A percentile compares a stretch with the other conserved stretches of the same genome.
Evolutionary conservation across 768 basidiomycete genomes (phyloP).

Genomic region (Podaxis pistillaris): DNA sequence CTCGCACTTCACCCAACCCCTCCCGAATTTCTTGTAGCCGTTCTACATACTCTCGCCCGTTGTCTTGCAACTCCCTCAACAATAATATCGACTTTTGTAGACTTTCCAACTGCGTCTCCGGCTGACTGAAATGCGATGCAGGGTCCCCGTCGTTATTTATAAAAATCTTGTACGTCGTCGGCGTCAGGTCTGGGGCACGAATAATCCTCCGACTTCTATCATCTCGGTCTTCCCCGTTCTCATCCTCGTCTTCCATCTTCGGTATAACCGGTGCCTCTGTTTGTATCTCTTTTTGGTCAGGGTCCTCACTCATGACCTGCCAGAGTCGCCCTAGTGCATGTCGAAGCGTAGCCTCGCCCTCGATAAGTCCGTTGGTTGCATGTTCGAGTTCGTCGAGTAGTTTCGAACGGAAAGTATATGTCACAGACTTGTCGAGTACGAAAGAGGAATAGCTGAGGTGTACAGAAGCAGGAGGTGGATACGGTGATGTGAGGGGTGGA

Average conservation of each 20-base stretch:
- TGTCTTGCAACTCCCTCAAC: slow-evolving; percentile 80
- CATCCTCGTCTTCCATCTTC: slow-evolving; percentile 69
- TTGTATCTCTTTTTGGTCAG: slow-evolving; percentile 36
- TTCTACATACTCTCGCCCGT: slow-evolving; percentile 84
- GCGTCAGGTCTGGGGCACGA: slow-evolving; percentile 66
- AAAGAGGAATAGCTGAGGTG: slow-evolving; percentile 81
- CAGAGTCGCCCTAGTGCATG: slow-evolving; percentile 77
- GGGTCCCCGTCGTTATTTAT: slow-evolving; percentile 47
- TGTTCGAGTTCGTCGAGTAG: slow-evolving; percentile 78
- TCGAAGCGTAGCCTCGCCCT: slow-evolving; percentile 74
- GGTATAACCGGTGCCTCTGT: slow-evolving; percentile 47
- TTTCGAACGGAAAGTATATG: slow-evolving; percentile 78
- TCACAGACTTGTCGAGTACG: slow-evolving; percentile 82
- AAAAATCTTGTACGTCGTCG: slow-evolving; percentile 66
- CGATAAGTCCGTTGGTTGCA: slow-evolving; percentile 80
- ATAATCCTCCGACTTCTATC: slow-evolving; percentile 42
- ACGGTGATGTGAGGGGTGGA: slow-evolving; percentile 76
- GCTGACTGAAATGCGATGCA: slow-evolving; percentile 57
- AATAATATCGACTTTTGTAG: slow-evolving; percentile 74
- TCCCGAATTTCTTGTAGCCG: slow-evolving; percentile 83
- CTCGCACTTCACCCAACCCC: slow-evolving; percentile 69
- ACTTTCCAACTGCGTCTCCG: slow-evolving; percentile 64
- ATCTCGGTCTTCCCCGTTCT: slow-evolving; percentile 43
- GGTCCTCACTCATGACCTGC: slow-evolving; percentile 78
- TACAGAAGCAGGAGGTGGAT: slow-evolving; percentile 61